Conservation (phyloP, 495 filamentous ascomycete species). For the Hypoxylon cercidicola region DNA sequence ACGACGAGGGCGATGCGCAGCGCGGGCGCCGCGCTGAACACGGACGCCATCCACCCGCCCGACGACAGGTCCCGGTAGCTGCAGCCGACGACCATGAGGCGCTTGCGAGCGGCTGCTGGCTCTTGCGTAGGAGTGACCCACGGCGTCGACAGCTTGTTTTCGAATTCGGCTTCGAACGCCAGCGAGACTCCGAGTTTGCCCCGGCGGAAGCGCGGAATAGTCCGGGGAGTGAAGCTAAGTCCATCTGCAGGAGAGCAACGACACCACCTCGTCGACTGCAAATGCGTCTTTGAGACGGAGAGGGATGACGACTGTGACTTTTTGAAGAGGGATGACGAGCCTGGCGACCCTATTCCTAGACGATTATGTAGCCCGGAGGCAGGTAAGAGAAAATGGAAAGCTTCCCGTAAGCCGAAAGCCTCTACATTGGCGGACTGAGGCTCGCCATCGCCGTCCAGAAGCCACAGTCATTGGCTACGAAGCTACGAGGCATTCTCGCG, state of each 20-base stretch:
- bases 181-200: constrained; percentile 4
- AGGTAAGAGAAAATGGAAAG: constrained; percentile 33
- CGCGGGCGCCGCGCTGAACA: constrained; percentile 51
- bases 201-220: constrained; percentile 39
- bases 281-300: constrained; percentile 36
- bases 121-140: constrained; percentile 45
- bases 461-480: constrained; percentile 31
- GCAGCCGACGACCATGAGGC: constrained; percentile 50
- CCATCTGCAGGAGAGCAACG: constrained; percentile 32
- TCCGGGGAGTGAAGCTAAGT: constrained; percentile 19
- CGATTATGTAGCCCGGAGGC: constrained; percentile 24
- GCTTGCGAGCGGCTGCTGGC: constrained; percentile 42
- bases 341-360: constrained; percentile 24
- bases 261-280: constrained; percentile 27
- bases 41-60: constrained; percentile 46
- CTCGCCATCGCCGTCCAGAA: constrained; percentile 16
- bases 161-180: constrained; percentile 36
- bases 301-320: constrained; percentile 34
- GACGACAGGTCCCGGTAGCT: constrained; percentile 52
- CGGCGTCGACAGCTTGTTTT: constrained; percentile 39
- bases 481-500: constrained; percentile 16
- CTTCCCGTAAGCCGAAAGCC: constrained; percentile 27
- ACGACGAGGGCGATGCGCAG: constrained; percentile 59
- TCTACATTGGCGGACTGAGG: constrained; percentile 8
- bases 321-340: constrained; percentile 33